These are phyloP conservation scores for Teunomyces panamensis DNA, from an alignment of 805 yeast genomes.

Conservation along the genomic window DNA sequence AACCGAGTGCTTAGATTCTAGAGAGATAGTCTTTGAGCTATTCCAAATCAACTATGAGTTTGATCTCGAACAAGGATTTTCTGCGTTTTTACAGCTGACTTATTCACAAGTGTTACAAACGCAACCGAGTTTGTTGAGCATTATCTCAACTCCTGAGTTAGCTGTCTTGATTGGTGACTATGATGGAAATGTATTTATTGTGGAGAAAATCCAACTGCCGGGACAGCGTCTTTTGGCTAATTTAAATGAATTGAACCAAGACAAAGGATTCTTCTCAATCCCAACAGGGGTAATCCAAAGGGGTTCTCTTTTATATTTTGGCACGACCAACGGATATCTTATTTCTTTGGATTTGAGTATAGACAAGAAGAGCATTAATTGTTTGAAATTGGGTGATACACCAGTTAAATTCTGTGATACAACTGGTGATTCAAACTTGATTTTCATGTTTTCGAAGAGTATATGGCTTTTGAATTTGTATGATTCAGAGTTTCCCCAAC, in stretches of 20 bases:
- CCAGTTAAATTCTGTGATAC: conserved; percentile 19
- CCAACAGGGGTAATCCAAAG: conserved; percentile 18
- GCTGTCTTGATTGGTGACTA: not conserved
- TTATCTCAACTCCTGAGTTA: not conserved
- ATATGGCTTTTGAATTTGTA: conserved; percentile 33
- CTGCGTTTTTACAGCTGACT: not conserved
- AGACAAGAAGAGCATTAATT: conserved; percentile 11
- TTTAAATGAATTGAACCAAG: conserved; percentile 6
- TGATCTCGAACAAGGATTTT: not conserved
- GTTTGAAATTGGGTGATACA: conserved; percentile 24
- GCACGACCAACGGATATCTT: conserved; percentile 32
- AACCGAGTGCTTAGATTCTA: conserved; percentile 9
- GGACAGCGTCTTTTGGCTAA: not conserved
- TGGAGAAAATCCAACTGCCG: not conserved
- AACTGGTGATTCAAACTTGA: conserved; percentile 15
- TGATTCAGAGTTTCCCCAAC: conserved; percentile 24
- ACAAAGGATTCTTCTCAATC: conserved; percentile 10
- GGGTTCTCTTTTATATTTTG: conserved; percentile 18
- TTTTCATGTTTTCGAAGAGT: conserved; percentile 23
- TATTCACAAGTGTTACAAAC: not conserved
- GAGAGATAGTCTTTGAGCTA: conserved; percentile 2
- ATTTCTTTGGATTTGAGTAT: conserved; percentile 14
- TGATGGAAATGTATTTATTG: not conserved
- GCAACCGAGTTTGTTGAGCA: conserved; percentile 4
- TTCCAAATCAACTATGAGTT: conserved; percentile 5